phyloP scores from a whole-genome alignment of 495 filamentous ascomycete genomes.

The Thozetella sp. region DNA sequence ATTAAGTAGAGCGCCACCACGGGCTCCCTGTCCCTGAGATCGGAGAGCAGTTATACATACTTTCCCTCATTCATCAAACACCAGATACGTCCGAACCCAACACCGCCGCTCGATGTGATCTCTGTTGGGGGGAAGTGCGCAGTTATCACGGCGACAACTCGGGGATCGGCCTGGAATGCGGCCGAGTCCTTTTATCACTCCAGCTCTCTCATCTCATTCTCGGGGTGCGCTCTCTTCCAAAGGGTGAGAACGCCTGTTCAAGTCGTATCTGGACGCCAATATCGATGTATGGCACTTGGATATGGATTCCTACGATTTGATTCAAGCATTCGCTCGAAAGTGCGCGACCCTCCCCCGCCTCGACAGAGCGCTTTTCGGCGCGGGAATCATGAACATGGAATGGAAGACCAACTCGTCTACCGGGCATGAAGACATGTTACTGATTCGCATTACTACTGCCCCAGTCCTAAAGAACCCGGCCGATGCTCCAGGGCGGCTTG shows the following conservation, averaged over 20 bases:
- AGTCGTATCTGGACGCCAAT: conserved; percentile 26
- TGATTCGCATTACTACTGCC: conserved; percentile 41
- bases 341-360: conserved; percentile 29
- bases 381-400: conserved; percentile 28
- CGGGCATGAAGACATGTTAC: conserved; percentile 35
- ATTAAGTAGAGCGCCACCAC: too few species aligned
- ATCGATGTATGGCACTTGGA: conserved; percentile 52
- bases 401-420: conserved; percentile 29
- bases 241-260: conserved; percentile 40
- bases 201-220: conserved; percentile 47
- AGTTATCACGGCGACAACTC: conserved; percentile 53
- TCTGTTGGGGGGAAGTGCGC: conserved; percentile 32
- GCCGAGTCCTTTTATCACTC: conserved; percentile 41
- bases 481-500: conserved; percentile 21
- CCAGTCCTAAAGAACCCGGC: conserved; percentile 30
- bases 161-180: conserved; percentile 49
- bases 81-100: conserved; percentile 18
- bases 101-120: conserved; percentile 14
- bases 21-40: conserved; percentile 4
- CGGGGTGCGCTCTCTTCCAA: conserved; percentile 45
- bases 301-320: conserved; percentile 38
- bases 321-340: conserved; percentile 35
- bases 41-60: neutral
- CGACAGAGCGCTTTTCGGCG: conserved; percentile 46
- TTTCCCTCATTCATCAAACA: conserved; percentile 11